Evolutionary conservation across 768 basidiomycete species (phyloP), one percentile per base, ranked within the genome.

Genomic region (Pleurotus eryngii): DNA sequence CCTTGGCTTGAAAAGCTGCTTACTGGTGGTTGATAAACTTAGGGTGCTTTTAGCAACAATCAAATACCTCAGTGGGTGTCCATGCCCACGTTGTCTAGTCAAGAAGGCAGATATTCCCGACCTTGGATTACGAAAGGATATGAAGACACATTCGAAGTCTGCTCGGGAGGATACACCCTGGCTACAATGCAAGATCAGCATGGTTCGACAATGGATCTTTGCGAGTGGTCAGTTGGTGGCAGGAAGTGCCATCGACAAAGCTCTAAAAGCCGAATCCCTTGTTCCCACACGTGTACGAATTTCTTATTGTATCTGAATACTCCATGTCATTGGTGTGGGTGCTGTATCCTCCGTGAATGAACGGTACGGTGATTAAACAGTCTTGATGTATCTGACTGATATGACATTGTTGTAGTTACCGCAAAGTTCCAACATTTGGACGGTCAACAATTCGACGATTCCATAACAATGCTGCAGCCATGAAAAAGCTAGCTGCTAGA

Each of bases 1-100:
- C 35, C 22, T 27, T 6, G 15, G 27, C 27, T 27, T 27, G n/a
- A 17, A 17, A 35, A 20, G 20, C 20, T 20, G 20, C 20, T 20
- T 20, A 20, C 20, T 2, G 20, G 20, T 20, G 20, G 20, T 20
- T 20, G 20, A 20, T 20, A 20, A 20, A 20, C 20, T 38, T 47
- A 76, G 74, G 59, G 61, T 75, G 6, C 64, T 78, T 0, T 45
- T 78, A 1, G 68, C 75, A 0, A 65, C 66, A 8, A 71, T 79
- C n/a, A 64, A 65, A 7, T 65, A 68, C 43, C 57, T 69, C 0
- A 72, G 71, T 1, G 12, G 48, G 1, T 72, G 69, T 47, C 75
- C 73, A 12, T 79, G 78, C 57, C 76, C 76, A 0, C 61, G 68
- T 0, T 80, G 78, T 56, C 57, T 70, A 0, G 59, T 74, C 22